Percentiles rank a stretch among this genome's conserved stretches.
These are phyloP conservation scores for Tetrastigma voinierianum DNA, from an alignment of 164 flowering plant species.

Conservation along the genomic window DNA sequence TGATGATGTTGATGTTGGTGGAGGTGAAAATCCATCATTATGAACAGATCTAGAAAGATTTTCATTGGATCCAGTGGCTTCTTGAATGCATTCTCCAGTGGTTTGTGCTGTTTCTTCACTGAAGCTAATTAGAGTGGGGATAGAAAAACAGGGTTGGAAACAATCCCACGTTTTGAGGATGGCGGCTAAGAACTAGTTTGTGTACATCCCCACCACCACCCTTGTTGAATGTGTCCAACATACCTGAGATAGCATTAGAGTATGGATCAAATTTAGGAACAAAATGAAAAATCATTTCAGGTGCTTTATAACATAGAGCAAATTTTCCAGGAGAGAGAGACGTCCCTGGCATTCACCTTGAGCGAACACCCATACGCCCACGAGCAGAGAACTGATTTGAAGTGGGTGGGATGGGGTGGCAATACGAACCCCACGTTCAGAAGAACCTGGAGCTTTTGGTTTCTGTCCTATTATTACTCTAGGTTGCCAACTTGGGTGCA, in stretches of 20 bases:
- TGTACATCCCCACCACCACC: conserved; percentile 52
- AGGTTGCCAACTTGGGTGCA: conserved; percentile 29
- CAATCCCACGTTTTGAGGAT: conserved; percentile 33
- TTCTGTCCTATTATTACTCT: conserved; percentile 33
- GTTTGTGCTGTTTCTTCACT: conserved; percentile 28
- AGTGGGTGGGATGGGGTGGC: conserved; percentile 60
- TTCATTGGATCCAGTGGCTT: conserved; percentile 19
- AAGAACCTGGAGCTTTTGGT: conserved; percentile 24
- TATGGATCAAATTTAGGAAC: neutral
- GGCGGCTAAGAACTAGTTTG: conserved; percentile 48
- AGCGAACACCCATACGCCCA: conserved; percentile 59
- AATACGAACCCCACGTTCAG: conserved; percentile 43
- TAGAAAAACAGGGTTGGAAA: conserved; percentile 48
- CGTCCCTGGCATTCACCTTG: conserved; percentile 41
- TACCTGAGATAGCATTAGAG: conserved; percentile 46
- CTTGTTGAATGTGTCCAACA: conserved; percentile 77
- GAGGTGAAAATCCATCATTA: conserved; percentile 24
- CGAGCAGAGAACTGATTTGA: conserved; percentile 63
- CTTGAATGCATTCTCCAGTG: conserved; percentile 19
- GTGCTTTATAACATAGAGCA: neutral
- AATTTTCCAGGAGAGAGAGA: conserved; percentile 1
- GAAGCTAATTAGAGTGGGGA: conserved; percentile 43
- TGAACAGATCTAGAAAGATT: conserved; percentile 21
- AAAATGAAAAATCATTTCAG: neutral
- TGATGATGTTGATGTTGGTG: conserved; percentile 20